Evolutionary conservation across 1,139 yeast genomes (phyloP).

Genomic region (Candida buenavistaensis): DNA sequence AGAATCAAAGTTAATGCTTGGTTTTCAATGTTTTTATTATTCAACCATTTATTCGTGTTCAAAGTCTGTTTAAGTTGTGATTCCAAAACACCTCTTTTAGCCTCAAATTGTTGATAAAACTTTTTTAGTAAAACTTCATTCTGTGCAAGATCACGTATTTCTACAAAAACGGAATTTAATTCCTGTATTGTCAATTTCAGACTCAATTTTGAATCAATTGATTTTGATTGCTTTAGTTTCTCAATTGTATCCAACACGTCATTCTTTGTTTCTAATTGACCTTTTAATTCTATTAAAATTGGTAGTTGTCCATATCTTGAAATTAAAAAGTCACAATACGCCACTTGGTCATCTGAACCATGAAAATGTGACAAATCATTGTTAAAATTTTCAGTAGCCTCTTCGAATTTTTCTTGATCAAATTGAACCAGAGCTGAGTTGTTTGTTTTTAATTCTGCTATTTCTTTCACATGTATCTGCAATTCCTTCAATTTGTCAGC

Average conservation of each 20-base stretch:
- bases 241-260: slow-evolving; percentile 4
- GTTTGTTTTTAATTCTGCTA: slow-evolving; percentile 7
- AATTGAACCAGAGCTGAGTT: too few relatives aligned
- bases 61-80: slow-evolving; percentile 9
- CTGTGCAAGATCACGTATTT: slow-evolving; percentile 4
- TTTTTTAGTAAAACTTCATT: slow-evolving; percentile 1
- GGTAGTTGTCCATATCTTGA: slow-evolving; percentile 16
- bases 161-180: slow-evolving; percentile 6
- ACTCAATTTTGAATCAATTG: slow-evolving; percentile 6
- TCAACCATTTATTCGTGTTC: slow-evolving; percentile 19
- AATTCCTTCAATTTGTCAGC: slow-evolving; percentile 21
- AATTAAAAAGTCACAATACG: slow-evolving; percentile 18
- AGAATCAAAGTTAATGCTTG: slow-evolving; percentile 15
- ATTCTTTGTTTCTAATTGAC: slow-evolving; percentile 5
- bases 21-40: slow-evolving; percentile 6
- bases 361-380: slow-evolving; percentile 4
- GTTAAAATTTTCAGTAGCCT: slow-evolving; percentile 10
- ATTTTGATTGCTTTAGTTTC: slow-evolving; percentile 4
- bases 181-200: slow-evolving; percentile 6
- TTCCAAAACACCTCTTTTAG: slow-evolving; percentile 7
- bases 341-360: slow-evolving; percentile 10
- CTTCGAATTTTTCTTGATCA: slow-evolving; percentile 9
- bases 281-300: slow-evolving; percentile 15
- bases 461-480: slow-evolving; percentile 16
- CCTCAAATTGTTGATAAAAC: slow-evolving; percentile 3